A percentile compares a stretch with the other conserved stretches of the same genome.
phyloP scores from a whole-genome alignment of 164 flowering plant species.

The Cinnamomum micranthum region DNA sequence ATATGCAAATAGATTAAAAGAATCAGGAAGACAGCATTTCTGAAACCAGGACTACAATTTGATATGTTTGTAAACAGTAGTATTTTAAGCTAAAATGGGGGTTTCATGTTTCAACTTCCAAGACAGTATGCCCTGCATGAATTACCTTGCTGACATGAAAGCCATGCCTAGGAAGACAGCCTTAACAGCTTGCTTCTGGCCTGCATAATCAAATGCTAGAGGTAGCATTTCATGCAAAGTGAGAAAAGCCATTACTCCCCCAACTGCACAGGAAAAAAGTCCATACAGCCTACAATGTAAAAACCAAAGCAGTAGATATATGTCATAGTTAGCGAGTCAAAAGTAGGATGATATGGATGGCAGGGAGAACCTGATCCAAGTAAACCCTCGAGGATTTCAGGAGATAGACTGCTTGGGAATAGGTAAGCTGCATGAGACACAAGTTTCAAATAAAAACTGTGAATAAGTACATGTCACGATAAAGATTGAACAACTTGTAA shows the following conservation, averaged over 20 bases:
- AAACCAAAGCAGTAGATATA: not conserved
- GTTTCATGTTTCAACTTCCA: not conserved
- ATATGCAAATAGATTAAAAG: not conserved
- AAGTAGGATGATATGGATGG: not conserved
- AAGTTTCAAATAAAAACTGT: not conserved
- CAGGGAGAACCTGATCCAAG: conserved; percentile 70
- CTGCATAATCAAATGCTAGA: conserved; percentile 93
- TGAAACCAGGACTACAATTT: not conserved
- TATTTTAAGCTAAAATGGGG: no score
- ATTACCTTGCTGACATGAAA: conserved; percentile 96
- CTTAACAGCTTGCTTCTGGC: conserved; percentile 90
- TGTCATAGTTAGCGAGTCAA: not conserved
- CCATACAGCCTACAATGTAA: not conserved
- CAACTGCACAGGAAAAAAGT: conserved; percentile 47
- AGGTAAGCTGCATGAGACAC: conserved; percentile 56
- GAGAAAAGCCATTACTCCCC: conserved; percentile 97
- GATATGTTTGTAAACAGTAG: not conserved
- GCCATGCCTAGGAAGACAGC: conserved; percentile 97
- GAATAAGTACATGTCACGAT: not conserved
- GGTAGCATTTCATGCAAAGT: conserved; percentile 98
- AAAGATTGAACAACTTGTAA: not conserved
- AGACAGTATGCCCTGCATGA: not conserved
- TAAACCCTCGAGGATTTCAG: conserved; percentile 88
- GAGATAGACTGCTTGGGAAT: conserved; percentile 81
- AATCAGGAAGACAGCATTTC: not conserved